These are phyloP conservation scores for Pistacia vera DNA, from an alignment of 345 rosid species.

Conservation along the genomic window DNA sequence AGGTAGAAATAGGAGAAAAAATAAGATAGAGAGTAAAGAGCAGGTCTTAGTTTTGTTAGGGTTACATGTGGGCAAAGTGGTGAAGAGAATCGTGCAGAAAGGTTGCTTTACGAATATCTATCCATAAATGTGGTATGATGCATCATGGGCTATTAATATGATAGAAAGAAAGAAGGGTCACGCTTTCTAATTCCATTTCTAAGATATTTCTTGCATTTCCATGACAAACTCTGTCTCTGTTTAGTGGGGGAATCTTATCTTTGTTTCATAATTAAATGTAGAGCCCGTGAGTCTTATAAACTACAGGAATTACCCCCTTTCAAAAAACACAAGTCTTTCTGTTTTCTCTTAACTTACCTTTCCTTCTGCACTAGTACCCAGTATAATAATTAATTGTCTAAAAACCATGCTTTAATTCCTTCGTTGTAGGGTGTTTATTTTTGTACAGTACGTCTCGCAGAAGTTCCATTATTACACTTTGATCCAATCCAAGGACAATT, in stretches of 20 bases:
- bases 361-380: not conserved
- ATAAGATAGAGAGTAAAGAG: no score
- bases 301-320: conserved; percentile 2
- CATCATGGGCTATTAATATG: not conserved
- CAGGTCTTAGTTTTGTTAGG: no score
- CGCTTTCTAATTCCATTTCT: conserved; percentile 2
- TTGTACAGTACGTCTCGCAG: not conserved
- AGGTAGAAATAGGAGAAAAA: no score
- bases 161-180: conserved; percentile 5
- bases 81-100: no score
- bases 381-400: not conserved
- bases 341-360: not conserved
- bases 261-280: no score
- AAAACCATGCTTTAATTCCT: not conserved
- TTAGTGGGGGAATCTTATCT: not conserved
- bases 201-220: conserved; percentile 11
- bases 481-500: conserved; percentile 14
- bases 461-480: conserved; percentile 6
- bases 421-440: not conserved
- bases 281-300: conserved; percentile 24
- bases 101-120: no score
- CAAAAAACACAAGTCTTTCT: not conserved
- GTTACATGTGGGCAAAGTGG: no score
- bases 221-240: conserved; percentile 8
- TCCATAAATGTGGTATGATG: not conserved